These are phyloP conservation scores for Lophium mytilinum DNA, from an alignment of 495 filamentous ascomycete genomes.

Conservation along the genomic window DNA sequence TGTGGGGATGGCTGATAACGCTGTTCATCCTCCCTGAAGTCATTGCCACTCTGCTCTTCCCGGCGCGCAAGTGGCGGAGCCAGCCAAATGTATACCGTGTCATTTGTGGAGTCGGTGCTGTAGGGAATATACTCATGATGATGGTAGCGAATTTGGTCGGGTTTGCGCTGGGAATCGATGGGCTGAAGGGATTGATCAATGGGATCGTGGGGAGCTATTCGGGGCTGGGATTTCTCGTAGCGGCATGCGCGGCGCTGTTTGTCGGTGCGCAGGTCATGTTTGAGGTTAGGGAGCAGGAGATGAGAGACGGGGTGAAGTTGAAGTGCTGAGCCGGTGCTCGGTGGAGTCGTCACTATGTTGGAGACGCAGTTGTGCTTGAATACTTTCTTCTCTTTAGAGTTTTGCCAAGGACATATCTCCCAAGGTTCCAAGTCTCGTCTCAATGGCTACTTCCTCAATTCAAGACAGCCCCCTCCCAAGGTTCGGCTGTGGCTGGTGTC, in stretches of 20 bases:
- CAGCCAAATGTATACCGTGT: constrained; percentile 64
- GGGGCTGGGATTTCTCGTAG: constrained; percentile 64
- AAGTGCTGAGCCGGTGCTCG: constrained; percentile 55
- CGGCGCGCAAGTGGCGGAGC: constrained; percentile 56
- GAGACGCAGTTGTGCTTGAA: no score
- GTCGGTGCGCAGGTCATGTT: constrained; percentile 93
- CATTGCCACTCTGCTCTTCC: constrained; percentile 61
- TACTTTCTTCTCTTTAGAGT: no score
- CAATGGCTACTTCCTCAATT: no score
- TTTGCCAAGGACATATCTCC: no score
- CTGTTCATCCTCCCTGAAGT: constrained; percentile 89
- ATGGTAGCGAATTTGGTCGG: constrained; percentile 91
- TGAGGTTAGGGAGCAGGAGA: constrained; percentile 80
- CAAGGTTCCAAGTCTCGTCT: no score
- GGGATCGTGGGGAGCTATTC: constrained; percentile 67
- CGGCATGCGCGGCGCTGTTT: constrained; percentile 65
- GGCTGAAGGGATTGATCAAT: constrained; percentile 63
- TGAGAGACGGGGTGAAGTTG: constrained; percentile 69
- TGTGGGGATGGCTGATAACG: constrained; percentile 95
- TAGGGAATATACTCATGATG: constrained; percentile 88
- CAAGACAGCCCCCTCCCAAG: no score
- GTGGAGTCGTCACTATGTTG: neutral
- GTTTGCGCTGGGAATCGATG: constrained; percentile 87
- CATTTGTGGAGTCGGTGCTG: constrained; percentile 76
- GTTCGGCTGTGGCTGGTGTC: no score